Evolutionary conservation across 2,329 filamentous ascomycete species (phyloP).

Genomic region (Aspergillus floridensis): DNA sequence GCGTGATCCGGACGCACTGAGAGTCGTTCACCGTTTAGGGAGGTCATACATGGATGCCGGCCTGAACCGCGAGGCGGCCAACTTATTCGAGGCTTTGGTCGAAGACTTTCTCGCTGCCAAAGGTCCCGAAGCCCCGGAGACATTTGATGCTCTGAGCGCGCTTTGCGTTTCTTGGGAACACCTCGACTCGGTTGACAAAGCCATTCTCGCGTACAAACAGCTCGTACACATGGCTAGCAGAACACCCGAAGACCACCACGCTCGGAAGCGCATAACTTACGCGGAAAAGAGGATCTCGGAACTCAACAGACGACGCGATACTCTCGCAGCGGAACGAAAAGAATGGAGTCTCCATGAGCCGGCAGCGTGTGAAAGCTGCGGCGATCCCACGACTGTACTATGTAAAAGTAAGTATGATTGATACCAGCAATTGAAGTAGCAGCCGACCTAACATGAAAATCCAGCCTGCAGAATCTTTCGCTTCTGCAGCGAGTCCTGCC

Average conservation of each 20-base stretch:
- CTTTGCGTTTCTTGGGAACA: slow-evolving; percentile 30
- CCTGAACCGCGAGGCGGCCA: slow-evolving; percentile 28
- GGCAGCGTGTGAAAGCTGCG: slow-evolving; percentile 23
- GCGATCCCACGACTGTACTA: slow-evolving; percentile 19
- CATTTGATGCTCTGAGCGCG: slow-evolving; percentile 31
- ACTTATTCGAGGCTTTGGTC: slow-evolving; percentile 26
- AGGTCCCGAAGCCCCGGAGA: slow-evolving; percentile 26
- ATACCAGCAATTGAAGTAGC: neutral
- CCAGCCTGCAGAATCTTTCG: slow-evolving; percentile 30
- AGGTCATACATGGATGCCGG: slow-evolving; percentile 30
- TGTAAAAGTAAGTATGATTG: slow-evolving; percentile 25
- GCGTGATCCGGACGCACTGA: slow-evolving; percentile 23
- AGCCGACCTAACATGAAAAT: neutral
- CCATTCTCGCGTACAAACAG: slow-evolving; percentile 29
- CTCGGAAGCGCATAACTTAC: slow-evolving; percentile 26
- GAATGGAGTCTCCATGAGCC: slow-evolving; percentile 28
- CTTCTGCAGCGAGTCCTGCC: slow-evolving; percentile 30
- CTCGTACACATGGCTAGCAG: slow-evolving; percentile 26
- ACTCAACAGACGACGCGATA: slow-evolving; percentile 26
- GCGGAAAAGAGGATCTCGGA: slow-evolving; percentile 28
- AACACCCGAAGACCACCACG: slow-evolving; percentile 25
- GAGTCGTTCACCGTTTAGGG: slow-evolving; percentile 28
- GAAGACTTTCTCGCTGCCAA: slow-evolving; percentile 27
- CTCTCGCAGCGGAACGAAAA: slow-evolving; percentile 24
- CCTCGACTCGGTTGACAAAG: slow-evolving; percentile 29